A percentile compares a stretch with the other conserved stretches of the same genome.
Conservation (phyloP, 1,284 basidiomycete genomes). For the Ustilago vetiveriae region DNA sequence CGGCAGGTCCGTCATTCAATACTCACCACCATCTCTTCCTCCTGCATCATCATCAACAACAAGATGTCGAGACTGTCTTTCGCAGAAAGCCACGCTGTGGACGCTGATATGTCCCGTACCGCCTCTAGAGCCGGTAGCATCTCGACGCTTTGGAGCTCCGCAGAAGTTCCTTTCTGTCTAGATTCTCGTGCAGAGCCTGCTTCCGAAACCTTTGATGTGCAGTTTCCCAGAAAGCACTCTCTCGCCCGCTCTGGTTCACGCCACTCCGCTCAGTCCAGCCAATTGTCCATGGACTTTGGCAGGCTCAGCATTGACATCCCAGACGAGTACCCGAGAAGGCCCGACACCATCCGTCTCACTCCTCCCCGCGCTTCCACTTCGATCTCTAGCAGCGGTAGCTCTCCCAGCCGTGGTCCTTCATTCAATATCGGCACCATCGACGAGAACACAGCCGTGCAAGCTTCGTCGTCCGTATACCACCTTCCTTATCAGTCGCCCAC, state of each 20-base stretch:
- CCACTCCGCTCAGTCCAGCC: slow-evolving; percentile 21
- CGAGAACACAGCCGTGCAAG: slow-evolving; percentile 16
- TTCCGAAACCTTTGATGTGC: slow-evolving; percentile 3
- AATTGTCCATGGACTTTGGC: slow-evolving; percentile 28
- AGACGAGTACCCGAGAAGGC: slow-evolving; percentile 34
- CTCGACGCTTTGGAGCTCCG: slow-evolving; percentile 57
- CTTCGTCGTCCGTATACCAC: slow-evolving; percentile 27
- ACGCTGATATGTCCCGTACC: slow-evolving; percentile 25
- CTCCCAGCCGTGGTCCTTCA: slow-evolving; percentile 26
- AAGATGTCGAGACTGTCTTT: slow-evolving; percentile 15
- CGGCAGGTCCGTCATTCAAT: not conserved
- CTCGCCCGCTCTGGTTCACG: slow-evolving; percentile 18
- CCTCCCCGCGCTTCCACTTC: slow-evolving; percentile 27
- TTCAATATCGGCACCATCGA: slow-evolving; percentile 40
- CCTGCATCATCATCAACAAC: not conserved
- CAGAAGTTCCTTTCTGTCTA: slow-evolving; percentile 57
- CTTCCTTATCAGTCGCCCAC: slow-evolving; percentile 20
- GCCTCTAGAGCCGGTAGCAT: slow-evolving; percentile 48
- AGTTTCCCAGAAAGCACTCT: not conserved
- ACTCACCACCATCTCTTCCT: not conserved
- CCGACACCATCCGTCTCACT: slow-evolving; percentile 28
- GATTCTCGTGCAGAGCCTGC: slow-evolving; percentile 31
- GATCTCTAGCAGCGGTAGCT: slow-evolving; percentile 15
- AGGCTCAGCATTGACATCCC: slow-evolving; percentile 43
- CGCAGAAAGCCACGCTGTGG: slow-evolving; percentile 21